phyloP scores from a whole-genome alignment of 768 basidiomycete genomes.

The Piloderma croceum region DNA sequence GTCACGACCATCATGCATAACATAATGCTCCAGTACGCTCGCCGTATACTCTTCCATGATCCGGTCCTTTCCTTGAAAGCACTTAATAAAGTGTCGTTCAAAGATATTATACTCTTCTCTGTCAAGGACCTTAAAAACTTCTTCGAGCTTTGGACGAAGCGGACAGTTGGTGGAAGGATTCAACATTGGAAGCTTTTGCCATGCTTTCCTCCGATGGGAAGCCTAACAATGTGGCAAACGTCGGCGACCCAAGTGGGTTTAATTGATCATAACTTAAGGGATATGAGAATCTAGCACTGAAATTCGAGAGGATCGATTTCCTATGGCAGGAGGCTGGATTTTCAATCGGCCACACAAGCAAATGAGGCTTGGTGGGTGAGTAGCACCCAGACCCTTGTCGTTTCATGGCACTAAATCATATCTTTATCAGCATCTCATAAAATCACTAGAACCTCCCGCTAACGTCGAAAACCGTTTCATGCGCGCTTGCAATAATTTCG shows the following conservation, averaged over 20 bases:
- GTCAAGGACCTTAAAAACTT: too few relatives aligned
- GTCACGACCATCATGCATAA: too few relatives aligned
- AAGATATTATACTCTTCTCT: too few relatives aligned
- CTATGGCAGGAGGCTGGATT: conserved; percentile 27
- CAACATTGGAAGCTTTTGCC: too few relatives aligned
- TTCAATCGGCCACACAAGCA: conserved; percentile 20
- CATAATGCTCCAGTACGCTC: conserved; percentile 22
- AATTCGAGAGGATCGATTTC: conserved; percentile 12
- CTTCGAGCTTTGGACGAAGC: too few relatives aligned
- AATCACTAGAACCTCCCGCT: conserved; percentile 9
- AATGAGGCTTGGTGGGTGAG: conserved; percentile 30
- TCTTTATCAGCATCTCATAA: conserved; percentile 5
- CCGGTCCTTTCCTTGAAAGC: conserved; percentile 23
- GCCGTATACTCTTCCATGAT: conserved; percentile 26
- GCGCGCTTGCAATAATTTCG: conserved; percentile 24
- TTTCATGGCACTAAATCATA: neutral
- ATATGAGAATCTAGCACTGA: too few relatives aligned
- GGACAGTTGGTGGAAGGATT: too few relatives aligned
- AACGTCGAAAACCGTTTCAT: conserved; percentile 26
- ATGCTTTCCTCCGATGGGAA: too few relatives aligned
- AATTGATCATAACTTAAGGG: too few relatives aligned
- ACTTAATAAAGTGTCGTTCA: conserved; percentile 26
- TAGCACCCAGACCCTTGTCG: neutral
- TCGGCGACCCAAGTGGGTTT: too few relatives aligned
- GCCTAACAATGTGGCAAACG: too few relatives aligned